A percentile compares a stretch with the other conserved stretches of the same genome.
phyloP scores from a whole-genome alignment of 495 filamentous ascomycete genomes.

The Hypoxylon lienhwacheense region DNA sequence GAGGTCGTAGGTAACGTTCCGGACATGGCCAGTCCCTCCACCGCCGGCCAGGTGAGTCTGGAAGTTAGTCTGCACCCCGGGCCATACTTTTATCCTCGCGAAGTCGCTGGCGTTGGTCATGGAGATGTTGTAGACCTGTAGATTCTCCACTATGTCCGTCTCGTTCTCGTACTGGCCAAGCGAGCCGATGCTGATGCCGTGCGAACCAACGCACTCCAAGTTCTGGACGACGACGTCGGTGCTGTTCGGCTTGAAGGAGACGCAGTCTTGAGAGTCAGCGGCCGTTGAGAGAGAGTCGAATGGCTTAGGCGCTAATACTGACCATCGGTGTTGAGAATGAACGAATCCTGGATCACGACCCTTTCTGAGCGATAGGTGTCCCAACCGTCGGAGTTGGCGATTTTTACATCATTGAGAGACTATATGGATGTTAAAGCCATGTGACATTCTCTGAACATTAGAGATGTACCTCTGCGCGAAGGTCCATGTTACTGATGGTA shows the following conservation, averaged over 20 bases:
- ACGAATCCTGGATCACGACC: conserved; percentile 68
- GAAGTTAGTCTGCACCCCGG: conserved; percentile 32
- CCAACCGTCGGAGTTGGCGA: conserved; percentile 70
- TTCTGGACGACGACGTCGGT: conserved; percentile 75
- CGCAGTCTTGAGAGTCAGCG: conserved; percentile 53
- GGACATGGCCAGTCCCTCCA: conserved; percentile 41
- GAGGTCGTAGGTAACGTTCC: conserved; percentile 62
- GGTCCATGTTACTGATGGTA: conserved; percentile 66
- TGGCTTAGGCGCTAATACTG: not conserved
- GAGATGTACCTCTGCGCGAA: conserved; percentile 38
- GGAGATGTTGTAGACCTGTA: conserved; percentile 40
- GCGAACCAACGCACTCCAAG: conserved; percentile 67
- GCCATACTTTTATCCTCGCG: conserved; percentile 41
- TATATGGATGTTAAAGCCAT: conserved; percentile 45
- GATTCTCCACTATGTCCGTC: conserved; percentile 39
- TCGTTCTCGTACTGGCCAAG: conserved; percentile 36
- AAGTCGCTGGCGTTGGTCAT: conserved; percentile 39
- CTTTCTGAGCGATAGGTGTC: conserved; percentile 66
- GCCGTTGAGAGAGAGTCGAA: too few relatives aligned
- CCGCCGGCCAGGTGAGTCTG: conserved; percentile 40
- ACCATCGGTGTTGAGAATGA: conserved; percentile 68
- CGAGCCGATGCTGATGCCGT: conserved; percentile 40
- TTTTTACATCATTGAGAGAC: conserved; percentile 23
- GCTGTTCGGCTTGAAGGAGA: conserved; percentile 78
- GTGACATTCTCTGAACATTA: not conserved